Evolutionary conservation across 1,284 basidiomycete genomes (phyloP).

Genomic region (Ceratobasidium sp.): DNA sequence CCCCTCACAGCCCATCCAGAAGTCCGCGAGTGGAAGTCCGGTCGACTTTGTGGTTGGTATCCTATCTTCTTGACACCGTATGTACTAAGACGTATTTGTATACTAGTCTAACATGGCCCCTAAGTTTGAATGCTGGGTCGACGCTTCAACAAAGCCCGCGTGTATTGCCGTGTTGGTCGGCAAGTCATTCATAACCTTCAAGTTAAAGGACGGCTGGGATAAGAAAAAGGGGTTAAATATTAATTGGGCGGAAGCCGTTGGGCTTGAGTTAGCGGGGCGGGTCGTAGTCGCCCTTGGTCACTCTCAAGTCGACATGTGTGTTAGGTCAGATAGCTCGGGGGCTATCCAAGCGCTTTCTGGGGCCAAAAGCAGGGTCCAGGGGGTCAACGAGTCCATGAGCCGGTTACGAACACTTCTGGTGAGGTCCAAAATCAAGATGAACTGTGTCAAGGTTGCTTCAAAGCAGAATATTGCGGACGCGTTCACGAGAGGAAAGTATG

Average conservation of each 20-base stretch:
- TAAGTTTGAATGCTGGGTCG: not conserved
- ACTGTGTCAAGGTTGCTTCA: not conserved
- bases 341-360: not conserved
- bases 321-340: not conserved
- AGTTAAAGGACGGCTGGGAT: not conserved
- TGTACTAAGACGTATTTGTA: not conserved
- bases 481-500: not conserved
- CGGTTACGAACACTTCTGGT: not conserved
- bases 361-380: not conserved
- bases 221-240: not conserved
- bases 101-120: not conserved
- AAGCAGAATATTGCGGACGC: conserved; percentile 15
- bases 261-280: not conserved
- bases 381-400: not conserved
- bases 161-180: conserved; percentile 3
- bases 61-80: not conserved
- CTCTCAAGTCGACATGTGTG: not conserved
- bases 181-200: not conserved
- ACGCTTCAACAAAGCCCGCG: not conserved
- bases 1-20: not conserved
- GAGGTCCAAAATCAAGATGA: not conserved
- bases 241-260: conserved; percentile 1
- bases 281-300: not conserved
- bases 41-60: not conserved
- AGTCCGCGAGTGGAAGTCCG: not conserved